Evolutionary conservation across 2,329 filamentous ascomycete species (phyloP), one percentile per base, ranked within the genome.

Genomic region (Geosmithia flava): DNA sequence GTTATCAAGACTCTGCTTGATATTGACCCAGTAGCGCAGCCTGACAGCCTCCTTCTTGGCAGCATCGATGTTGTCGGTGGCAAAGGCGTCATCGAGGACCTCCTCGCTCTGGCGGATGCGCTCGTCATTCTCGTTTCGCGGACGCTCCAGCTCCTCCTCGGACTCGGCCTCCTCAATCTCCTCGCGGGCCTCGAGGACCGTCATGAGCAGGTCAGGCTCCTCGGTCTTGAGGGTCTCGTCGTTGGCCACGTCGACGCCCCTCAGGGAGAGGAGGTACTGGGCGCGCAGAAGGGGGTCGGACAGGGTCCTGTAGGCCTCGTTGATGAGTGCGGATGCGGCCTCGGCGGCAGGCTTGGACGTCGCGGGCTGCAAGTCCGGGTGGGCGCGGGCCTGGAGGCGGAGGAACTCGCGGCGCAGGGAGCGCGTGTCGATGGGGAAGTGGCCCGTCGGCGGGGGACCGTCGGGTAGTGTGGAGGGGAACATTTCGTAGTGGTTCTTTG

Each of bases 261-360:
- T 75, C 47, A 82, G 75, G 51, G 83, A 68, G 3, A 97, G 76
- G 6, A 97, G 69, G 62, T 97, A 95, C 63, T 96, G 88, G n/a
- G 91, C 90, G 20, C 93, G 80, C 45, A 78, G 65, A 13, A 98
- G 70, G 16, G 93, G 90, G 55, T 83, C 79, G 46, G 78, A 70
- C 1, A 98, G 76, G 2, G 90, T 95, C 59, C 80, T 83, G 74
- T 94, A 97, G 1, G 93, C 93, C 54, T 89, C 83, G 71, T 97
- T 97, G 63, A 97, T 90, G 23, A 79, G 76, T 7, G 87, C 78
- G 10, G 85, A 93, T n/a, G 82, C 71, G 0, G 81, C 85, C 63
- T 94, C 87, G 19, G 89, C 88, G 45, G 75, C 58, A 56, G 68
- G 56, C 67, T 83, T 72, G 63, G 72, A 59, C 62, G 71, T 41